Base-by-base conservation (phyloP, 345 rosid genomes). In the Salix exigua region DNA sequence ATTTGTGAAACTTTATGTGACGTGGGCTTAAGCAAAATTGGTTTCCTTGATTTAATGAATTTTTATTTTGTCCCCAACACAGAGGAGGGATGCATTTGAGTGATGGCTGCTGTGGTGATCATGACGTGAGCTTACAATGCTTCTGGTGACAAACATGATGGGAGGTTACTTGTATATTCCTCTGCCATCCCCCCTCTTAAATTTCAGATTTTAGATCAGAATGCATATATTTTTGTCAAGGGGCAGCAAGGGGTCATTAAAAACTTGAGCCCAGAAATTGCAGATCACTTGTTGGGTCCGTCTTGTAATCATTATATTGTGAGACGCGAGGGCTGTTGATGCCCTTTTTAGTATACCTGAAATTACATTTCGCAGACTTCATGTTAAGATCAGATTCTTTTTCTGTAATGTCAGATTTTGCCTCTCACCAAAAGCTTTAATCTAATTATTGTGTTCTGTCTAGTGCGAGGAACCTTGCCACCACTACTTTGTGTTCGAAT, bases 31-130 rank as follows among this genome's bases (percentile, higher is more conserved):
- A 60, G 5, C 28, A 23, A 30, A 37, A 46, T 33, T 44, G 5
- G 40, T 40, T 11, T 38, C 25, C 63, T 62, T 18, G 37, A 30
- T 4, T 46, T 18, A 26, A 60, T 13, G 18, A 17, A 48, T 68
- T 44, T 38, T 33, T 61, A 55, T 68, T 35, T 72, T 73, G n/a
- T 66, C 25, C 42, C 11, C 16, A 48, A 61, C 40, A 35, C 70
- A 73, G 82, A 23, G 58, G 70, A 67, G 30, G 74, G 82, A 73
- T 61, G 40, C 74, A 23, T 28, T 46, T 55, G 40, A 51, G 13
- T 78, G 61, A 72, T 55, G 66, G 19, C 44, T 23, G 28, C 18
- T 31, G 11, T 60, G 44, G 67, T 71, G 50, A 55, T 72, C 48
- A 40, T 53, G 30, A 50, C 65, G 19, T 61, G 62, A 26, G 38